Percentiles rank a stretch among this genome's conserved stretches.
These are phyloP conservation scores for Tinospora cordifolia DNA, from an alignment of 164 flowering plant genomes.

Conservation along the genomic window DNA sequence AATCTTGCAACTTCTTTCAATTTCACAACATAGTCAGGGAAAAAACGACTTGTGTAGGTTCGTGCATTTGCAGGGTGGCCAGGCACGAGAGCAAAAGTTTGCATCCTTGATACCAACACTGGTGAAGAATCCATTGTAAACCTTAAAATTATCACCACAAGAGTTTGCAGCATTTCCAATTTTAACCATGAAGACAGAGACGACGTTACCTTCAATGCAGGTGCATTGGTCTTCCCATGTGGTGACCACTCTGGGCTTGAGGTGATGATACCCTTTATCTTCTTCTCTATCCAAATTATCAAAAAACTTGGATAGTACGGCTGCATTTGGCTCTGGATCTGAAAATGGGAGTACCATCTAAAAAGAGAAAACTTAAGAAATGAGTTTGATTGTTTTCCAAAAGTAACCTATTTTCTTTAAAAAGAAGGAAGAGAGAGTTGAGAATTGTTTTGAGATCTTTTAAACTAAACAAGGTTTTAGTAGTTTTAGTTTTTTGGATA, in stretches of 20 bases:
- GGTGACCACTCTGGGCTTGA: slow-evolving; percentile 61
- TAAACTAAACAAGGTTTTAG: too few species aligned
- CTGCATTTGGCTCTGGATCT: too few species aligned
- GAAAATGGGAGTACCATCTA: too few species aligned
- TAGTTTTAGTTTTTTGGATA: too few species aligned
- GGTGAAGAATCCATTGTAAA: slow-evolving; percentile 38
- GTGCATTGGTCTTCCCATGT: slow-evolving; percentile 67
- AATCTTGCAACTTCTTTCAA: slow-evolving; percentile 6
- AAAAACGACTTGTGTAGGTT: slow-evolving; percentile 53
- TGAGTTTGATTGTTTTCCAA: too few species aligned
- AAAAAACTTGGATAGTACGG: neutral
- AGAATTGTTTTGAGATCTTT: too few species aligned
- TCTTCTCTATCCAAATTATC: neutral
- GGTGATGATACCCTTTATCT: slow-evolving; percentile 32
- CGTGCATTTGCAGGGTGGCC: slow-evolving; percentile 99
- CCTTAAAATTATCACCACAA: slow-evolving; percentile 73
- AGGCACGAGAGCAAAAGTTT: slow-evolving; percentile 72
- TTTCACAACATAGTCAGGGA: slow-evolving; percentile 15
- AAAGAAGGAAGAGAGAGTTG: too few species aligned
- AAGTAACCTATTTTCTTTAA: too few species aligned
- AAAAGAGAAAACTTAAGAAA: too few species aligned
- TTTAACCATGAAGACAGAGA: slow-evolving; percentile 23
- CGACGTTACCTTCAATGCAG: slow-evolving; percentile 41
- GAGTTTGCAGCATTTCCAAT: slow-evolving; percentile 26
- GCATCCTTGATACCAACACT: slow-evolving; percentile 29